These are phyloP conservation scores for Debaryomycetaceae sp. DNA, from an alignment of 1,139 yeast species.

Conservation along the genomic window DNA sequence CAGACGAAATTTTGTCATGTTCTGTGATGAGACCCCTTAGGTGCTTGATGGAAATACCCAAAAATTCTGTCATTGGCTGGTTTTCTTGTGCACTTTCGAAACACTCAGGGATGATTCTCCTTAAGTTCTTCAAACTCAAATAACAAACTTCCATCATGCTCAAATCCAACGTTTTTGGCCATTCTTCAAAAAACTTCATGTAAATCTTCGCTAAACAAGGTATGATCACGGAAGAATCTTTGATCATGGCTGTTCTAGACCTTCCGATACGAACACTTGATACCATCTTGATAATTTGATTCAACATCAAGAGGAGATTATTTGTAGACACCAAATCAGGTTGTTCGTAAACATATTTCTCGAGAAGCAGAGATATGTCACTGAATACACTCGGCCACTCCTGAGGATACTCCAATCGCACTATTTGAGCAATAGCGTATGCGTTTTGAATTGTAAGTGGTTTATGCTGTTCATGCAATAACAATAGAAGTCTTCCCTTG, in stretches of 20 bases:
- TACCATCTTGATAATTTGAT: conserved; percentile 72
- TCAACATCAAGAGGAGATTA: conserved; percentile 63
- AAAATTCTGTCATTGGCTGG: conserved; percentile 57
- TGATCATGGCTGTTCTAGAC: conserved; percentile 74
- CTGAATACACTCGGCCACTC: conserved; percentile 85
- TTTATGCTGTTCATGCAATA: conserved; percentile 66
- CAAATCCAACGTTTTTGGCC: conserved; percentile 50
- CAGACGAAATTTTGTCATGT: conserved; percentile 54
- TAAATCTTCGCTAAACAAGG: conserved; percentile 61
- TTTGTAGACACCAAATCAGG: conserved; percentile 52
- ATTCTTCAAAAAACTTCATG: conserved; percentile 53
- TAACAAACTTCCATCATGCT: conserved; percentile 70
- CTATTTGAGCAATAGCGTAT: conserved; percentile 72
- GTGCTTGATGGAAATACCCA: conserved; percentile 56
- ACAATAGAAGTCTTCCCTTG: conserved; percentile 53
- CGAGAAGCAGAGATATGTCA: conserved; percentile 40
- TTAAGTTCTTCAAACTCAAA: conserved; percentile 66
- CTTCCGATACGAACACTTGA: conserved; percentile 80
- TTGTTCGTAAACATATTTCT: conserved; percentile 43
- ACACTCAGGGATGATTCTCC: conserved; percentile 77
- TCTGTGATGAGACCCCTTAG: conserved; percentile 53
- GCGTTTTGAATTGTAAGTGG: conserved; percentile 82
- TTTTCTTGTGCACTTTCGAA: conserved; percentile 65
- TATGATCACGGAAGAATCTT: conserved; percentile 60
- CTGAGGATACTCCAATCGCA: conserved; percentile 78